Conservation (phyloP, 2,329 filamentous ascomycete genomes). For the Colletotrichum sp. region DNA sequence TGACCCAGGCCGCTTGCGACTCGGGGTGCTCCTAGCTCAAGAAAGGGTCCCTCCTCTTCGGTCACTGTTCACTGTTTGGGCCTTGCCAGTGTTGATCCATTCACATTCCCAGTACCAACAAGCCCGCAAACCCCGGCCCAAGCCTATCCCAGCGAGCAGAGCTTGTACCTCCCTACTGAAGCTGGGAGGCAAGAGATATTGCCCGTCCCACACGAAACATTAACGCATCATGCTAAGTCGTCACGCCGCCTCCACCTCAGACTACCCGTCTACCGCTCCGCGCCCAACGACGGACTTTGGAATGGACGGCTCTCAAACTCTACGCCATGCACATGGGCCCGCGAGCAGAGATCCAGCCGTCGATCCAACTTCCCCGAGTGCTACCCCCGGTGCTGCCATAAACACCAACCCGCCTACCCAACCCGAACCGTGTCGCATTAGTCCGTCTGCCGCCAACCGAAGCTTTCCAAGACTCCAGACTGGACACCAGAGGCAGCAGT, state of each 20-base stretch:
- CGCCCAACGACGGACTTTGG: slow-evolving; percentile 14
- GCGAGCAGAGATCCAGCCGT: slow-evolving; percentile 2
- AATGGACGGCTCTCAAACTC: slow-evolving; percentile 17
- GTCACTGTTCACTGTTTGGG: not conserved
- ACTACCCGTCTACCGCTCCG: slow-evolving; percentile 26
- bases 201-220: slow-evolving; percentile 35
- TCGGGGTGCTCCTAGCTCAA: not conserved
- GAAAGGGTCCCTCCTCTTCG: not conserved
- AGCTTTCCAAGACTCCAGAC: not conserved
- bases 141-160: slow-evolving; percentile 1
- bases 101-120: slow-evolving; percentile 1
- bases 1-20: not conserved
- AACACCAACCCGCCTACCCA: slow-evolving; percentile 16
- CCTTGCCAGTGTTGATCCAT: not conserved
- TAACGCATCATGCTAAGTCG: slow-evolving; percentile 42
- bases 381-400: not conserved
- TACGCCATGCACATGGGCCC: slow-evolving; percentile 13
- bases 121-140: not conserved
- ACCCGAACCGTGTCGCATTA: slow-evolving; percentile 3
- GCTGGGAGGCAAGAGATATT: slow-evolving; percentile 9
- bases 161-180: not conserved
- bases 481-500: slow-evolving; percentile 37
- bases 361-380: slow-evolving; percentile 6
- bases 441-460: not conserved
- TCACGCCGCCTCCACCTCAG: slow-evolving; percentile 26